phyloP scores from a whole-genome alignment of 2,329 filamentous ascomycete species.

The Fusarium phyllophilum region DNA sequence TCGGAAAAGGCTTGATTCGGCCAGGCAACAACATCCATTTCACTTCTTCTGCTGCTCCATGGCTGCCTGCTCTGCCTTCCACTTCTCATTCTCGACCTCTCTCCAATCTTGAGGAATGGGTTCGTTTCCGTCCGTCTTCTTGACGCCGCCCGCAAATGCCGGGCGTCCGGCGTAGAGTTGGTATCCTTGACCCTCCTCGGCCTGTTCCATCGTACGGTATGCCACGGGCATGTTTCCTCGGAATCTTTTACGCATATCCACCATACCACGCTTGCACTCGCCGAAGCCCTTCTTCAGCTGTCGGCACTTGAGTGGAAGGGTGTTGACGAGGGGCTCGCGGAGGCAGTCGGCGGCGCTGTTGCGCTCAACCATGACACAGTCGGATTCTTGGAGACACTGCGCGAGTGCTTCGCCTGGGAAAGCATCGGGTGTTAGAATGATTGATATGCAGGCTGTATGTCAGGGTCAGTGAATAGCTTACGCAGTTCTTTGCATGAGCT shows the following conservation, averaged over 20 bases:
- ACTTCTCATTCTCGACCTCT: slow-evolving; percentile 72
- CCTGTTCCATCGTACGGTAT: slow-evolving; percentile 65
- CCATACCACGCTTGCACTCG: slow-evolving; percentile 94
- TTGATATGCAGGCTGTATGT: background rate
- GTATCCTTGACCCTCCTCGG: slow-evolving; percentile 68
- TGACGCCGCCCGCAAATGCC: slow-evolving; percentile 72
- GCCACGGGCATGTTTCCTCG: slow-evolving; percentile 89
- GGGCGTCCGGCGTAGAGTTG: slow-evolving; percentile 84
- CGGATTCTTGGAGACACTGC: slow-evolving; percentile 93
- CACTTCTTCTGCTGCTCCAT: slow-evolving; percentile 42
- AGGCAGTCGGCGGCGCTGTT: slow-evolving; percentile 90
- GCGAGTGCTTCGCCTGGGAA: slow-evolving; percentile 85
- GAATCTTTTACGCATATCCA: slow-evolving; percentile 99
- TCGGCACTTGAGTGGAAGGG: slow-evolving; percentile 87
- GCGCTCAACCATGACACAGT: slow-evolving; percentile 94
- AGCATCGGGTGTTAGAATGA: background rate
- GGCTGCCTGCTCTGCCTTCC: slow-evolving; percentile 50
- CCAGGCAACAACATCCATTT: background rate
- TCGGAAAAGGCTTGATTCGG: background rate
- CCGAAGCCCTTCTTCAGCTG: slow-evolving; percentile 93
- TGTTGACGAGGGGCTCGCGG: slow-evolving; percentile 80
- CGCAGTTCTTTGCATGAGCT: slow-evolving; percentile 97
- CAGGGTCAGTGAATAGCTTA: slow-evolving; percentile 60
- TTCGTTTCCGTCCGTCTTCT: slow-evolving; percentile 75
- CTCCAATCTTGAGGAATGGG: slow-evolving; percentile 69